Percentiles rank a stretch among this genome's conserved stretches.
phyloP scores from a whole-genome alignment of 140 eudicot species.

The Cichorium intybus region DNA sequence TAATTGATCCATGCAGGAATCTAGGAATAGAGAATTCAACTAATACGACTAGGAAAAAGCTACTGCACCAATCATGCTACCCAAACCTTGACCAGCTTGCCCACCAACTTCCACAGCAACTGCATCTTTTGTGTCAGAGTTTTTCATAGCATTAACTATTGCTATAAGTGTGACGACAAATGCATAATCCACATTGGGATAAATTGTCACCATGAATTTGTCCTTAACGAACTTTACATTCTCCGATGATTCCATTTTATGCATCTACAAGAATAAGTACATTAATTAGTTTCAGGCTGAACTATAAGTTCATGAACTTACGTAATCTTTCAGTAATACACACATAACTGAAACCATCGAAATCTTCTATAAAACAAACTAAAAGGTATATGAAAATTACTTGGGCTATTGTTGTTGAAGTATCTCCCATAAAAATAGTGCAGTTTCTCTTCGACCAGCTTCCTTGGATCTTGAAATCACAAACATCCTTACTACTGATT shows the following conservation, averaged over 20 bases:
- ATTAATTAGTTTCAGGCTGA: conserved; percentile 2
- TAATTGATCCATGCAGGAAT: no score
- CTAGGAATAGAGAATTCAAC: neutral
- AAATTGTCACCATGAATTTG: conserved; percentile 16
- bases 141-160: conserved; percentile 22
- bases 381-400: neutral
- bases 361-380: neutral
- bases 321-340: neutral
- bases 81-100: neutral
- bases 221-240: conserved; percentile 1
- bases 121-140: neutral
- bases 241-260: neutral
- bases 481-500: neutral
- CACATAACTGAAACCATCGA: neutral
- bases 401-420: conserved; percentile 18
- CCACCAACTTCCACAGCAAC: neutral
- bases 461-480: conserved; percentile 26
- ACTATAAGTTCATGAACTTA: neutral
- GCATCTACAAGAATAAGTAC: conserved; percentile 8
- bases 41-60: neutral
- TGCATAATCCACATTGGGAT: conserved; percentile 16
- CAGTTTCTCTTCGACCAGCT: conserved; percentile 12
- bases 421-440: conserved; percentile 1
- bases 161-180: conserved; percentile 18
- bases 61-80: neutral